A percentile compares a stretch with the other conserved stretches of the same genome.
These are phyloP conservation scores for Platanus orientalis DNA, from an alignment of 164 flowering plant species.

Conservation along the genomic window DNA sequence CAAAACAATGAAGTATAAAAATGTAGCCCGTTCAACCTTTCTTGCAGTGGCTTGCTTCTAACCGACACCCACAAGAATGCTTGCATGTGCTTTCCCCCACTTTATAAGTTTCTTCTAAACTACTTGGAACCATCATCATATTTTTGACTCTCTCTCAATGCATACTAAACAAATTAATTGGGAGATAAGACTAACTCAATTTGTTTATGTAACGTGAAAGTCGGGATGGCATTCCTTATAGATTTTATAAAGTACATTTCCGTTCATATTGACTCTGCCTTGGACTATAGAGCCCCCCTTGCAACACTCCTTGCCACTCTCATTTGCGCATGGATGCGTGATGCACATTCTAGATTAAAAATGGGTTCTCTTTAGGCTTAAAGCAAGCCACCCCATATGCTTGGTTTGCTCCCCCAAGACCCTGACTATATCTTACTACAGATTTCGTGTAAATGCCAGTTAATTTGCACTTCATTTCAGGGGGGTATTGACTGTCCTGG, in stretches of 20 bases:
- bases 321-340: neutral
- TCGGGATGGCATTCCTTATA: neutral
- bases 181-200: neutral
- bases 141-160: neutral
- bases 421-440: too few relatives aligned
- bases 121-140: constrained; percentile 7
- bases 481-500: too few relatives aligned
- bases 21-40: constrained; percentile 16
- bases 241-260: neutral
- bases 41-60: constrained; percentile 9
- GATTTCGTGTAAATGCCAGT: too few relatives aligned
- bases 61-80: constrained; percentile 16
- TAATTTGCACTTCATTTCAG: too few relatives aligned
- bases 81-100: constrained; percentile 13
- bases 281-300: neutral
- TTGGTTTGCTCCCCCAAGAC: too few relatives aligned
- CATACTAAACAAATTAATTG: too few relatives aligned
- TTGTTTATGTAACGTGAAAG: neutral
- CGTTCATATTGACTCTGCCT: neutral
- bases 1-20: neutral
- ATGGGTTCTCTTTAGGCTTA: neutral
- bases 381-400: neutral
- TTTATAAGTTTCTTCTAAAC: constrained; percentile 6
- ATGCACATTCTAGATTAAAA: neutral
- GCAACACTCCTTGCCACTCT: neutral